Base-by-base conservation (phyloP, 2,329 filamentous ascomycete genomes). In the Paecilomyces sp. region DNA sequence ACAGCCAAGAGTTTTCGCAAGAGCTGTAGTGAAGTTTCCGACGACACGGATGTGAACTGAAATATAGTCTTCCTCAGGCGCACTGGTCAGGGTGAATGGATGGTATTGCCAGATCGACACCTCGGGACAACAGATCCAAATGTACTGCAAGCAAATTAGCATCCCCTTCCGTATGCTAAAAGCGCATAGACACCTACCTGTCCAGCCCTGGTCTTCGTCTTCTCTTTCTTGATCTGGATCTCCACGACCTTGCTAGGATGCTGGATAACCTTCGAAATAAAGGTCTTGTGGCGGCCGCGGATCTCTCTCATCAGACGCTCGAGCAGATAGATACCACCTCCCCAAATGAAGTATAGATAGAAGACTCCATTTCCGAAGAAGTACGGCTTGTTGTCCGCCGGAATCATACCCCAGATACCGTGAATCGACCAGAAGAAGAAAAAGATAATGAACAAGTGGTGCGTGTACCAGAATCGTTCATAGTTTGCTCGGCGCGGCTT, bases 351-450 rank as follows among this genome's bases (percentile, higher is more conserved):
- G 79, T 90, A 94, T 77, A 92, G 87, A 88, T 89, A 94, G 74
- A 95, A 94, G 58, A 92, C 89, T 68, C 90, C 90, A 61, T 90
- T 80, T 60, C 87, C 86, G 59, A 84, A 81, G 76, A 90, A 69
- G 56, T 65, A 92, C 1, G 90, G 90, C 5, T 88, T 88, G 63
- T 89, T 85, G 71, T 94, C 90, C 57, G 90, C 87, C 75, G 91
- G 90, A 69, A 93, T 93, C 90, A 94, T 93, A 76, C 91, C 93
- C 79, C 92, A 94, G 28, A 89, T 88, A 60, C 90, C 91, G 75
- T 95, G 91, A 68, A 93, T 84, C n/a, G 90, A 87, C 90, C 90
- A 94, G 81, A 94, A 92, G 66, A 93, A 81, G 79, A 94, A 94
- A 82, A 94, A 94, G 64, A 93, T 70, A 75, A 93, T 85, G 73